Percentiles rank a stretch among this genome's conserved stretches.
phyloP scores from a whole-genome alignment of 768 basidiomycete genomes.

The Lentinula sp. region DNA sequence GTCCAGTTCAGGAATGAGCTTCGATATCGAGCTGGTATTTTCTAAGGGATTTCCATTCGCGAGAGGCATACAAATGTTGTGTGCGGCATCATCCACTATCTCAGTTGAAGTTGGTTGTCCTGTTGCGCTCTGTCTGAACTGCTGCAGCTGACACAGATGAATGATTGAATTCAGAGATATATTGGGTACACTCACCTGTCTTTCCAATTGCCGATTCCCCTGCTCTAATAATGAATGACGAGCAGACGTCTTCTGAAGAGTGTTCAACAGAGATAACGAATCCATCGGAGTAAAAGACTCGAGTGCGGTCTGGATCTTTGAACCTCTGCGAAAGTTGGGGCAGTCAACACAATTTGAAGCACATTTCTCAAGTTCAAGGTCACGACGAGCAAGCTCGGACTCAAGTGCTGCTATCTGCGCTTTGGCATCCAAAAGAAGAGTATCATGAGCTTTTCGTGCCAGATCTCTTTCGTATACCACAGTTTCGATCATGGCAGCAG shows the following conservation, averaged over 20 bases:
- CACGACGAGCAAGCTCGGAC: constrained; percentile 51
- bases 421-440: constrained; percentile 32
- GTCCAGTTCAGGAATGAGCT: constrained; percentile 19
- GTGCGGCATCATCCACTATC: constrained; percentile 1
- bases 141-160: background rate
- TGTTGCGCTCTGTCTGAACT: background rate
- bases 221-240: constrained; percentile 38
- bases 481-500: constrained; percentile 34
- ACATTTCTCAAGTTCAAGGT: constrained; percentile 43
- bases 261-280: constrained; percentile 32
- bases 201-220: constrained; percentile 33
- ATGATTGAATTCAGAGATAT: background rate
- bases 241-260: constrained; percentile 29
- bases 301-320: background rate
- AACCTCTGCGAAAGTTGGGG: constrained; percentile 7
- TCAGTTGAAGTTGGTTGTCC: background rate
- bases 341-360: constrained; percentile 9
- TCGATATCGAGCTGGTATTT: background rate
- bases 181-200: constrained; percentile 21
- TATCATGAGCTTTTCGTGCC: constrained; percentile 36
- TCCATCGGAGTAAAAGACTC: constrained; percentile 12
- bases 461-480: constrained; percentile 36
- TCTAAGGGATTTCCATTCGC: background rate
- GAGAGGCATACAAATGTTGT: constrained; percentile 5
- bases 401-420: constrained; percentile 37